phyloP scores from a whole-genome alignment of 352 stramenopile genomes.

The Phytopythium sindhum region DNA sequence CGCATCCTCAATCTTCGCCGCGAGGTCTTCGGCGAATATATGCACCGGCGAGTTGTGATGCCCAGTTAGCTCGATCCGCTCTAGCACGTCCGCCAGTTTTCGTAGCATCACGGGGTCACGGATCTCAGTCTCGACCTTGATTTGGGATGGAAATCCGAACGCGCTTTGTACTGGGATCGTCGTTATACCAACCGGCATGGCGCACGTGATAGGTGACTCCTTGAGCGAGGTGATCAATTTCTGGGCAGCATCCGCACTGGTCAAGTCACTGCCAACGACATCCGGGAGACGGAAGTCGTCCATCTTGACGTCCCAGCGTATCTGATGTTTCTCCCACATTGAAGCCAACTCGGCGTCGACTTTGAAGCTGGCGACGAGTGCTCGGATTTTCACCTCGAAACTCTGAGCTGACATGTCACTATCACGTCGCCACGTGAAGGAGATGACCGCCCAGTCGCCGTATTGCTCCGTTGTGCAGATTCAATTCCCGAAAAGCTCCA shows the following conservation, averaged over 20 bases:
- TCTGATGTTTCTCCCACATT: not conserved
- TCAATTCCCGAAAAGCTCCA: not conserved
- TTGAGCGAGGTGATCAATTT: not conserved
- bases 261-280: not conserved
- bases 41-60: not conserved
- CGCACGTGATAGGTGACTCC: not conserved
- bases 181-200: not conserved
- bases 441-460: not conserved
- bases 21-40: not conserved
- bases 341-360: not conserved
- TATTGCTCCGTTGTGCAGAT: not conserved
- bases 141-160: not conserved
- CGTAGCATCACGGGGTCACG: not conserved
- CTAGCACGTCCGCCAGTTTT: not conserved
- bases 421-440: not conserved
- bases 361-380: not conserved
- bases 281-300: not conserved
- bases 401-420: not conserved
- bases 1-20: not conserved
- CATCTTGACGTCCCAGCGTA: not conserved
- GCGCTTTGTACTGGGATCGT: not conserved
- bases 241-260: not conserved
- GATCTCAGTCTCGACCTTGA: not conserved
- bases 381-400: not conserved
- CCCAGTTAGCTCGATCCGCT: not conserved